Evolutionary conservation across 208 protist species (phyloP), one percentile per base, ranked within the genome.

Genomic region (Acanthamoeba lenticulata): DNA sequence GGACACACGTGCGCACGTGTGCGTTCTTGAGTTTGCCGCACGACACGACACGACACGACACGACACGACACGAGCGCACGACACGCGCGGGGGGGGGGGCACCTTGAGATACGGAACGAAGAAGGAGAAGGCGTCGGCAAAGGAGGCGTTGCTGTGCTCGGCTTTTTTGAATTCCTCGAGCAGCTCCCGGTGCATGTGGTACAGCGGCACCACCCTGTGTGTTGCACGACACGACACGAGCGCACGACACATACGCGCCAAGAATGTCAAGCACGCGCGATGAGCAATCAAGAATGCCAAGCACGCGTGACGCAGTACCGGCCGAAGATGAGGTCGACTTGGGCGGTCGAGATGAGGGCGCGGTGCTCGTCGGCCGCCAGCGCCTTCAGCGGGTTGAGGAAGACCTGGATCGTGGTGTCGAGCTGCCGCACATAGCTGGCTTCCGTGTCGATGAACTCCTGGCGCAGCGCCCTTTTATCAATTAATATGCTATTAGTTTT

Each of bases 51-150:
- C 21, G 21, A 60, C 52, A 60, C 52, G 21, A 11, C 11, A 60
- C 15, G 21, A 60, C n/a, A n/a, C n/a, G n/a, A n/a, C n/a, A n/a
- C n/a, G n/a, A n/a, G n/a, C n/a, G n/a, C n/a, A n/a, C n/a, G n/a
- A n/a, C n/a, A n/a, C n/a, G n/a, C n/a, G n/a, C n/a, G n/a, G n/a
- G n/a, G 21, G 57, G n/a, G 5, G 15, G 21, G 27, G 67, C 11
- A 79, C 67, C 67, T 83, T 83, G 72, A 83, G 72, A 27, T 83
- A 83, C 6, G 72, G 72, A 17, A 83, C 72, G 29, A 83, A 83
- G 72, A 83, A 83, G 72, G 49, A 83, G 42, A 83, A 83, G 4
- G 40, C 72, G 11, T 83, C 72, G 38, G 32, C 72, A 19, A 83
- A 83, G 21, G 72, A 83, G 2, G 40, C 72, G 36, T 49, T 27